Conservation (phyloP, 495 filamentous ascomycete genomes). For the Trichoderma erinaceum region DNA sequence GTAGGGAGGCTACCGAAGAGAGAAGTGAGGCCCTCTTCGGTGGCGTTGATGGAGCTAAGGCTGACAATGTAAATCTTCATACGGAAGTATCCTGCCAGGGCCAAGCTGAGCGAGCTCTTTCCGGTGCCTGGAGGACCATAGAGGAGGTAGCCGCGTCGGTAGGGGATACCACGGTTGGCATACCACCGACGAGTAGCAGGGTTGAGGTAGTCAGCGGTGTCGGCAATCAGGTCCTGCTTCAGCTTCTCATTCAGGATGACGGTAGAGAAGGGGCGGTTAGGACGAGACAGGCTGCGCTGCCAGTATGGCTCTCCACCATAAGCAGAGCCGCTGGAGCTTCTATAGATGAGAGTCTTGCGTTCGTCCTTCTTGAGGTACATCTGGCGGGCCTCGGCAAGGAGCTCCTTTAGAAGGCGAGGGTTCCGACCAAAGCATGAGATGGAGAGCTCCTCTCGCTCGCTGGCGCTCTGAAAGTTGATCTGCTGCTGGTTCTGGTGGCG, state of each 20-base stretch:
- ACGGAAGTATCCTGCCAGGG: conserved; percentile 64
- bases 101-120: conserved; percentile 56
- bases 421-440: conserved; percentile 62
- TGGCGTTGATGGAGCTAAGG: conserved; percentile 56
- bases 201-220: conserved; percentile 85
- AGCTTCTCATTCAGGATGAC: conserved; percentile 74
- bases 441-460: conserved; percentile 53
- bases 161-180: conserved; percentile 63
- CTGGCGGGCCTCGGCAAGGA: conserved; percentile 58
- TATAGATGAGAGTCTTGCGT: conserved; percentile 60
- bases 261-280: conserved; percentile 73
- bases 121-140: conserved; percentile 84
- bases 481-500: conserved; percentile 35
- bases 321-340: conserved; percentile 37
- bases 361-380: conserved; percentile 53
- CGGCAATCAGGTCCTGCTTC: conserved; percentile 68
- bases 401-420: conserved; percentile 56
- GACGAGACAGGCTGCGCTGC: conserved; percentile 52
- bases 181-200: conserved; percentile 76
- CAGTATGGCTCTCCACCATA: conserved; percentile 32
- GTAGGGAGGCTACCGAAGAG: conserved; percentile 65
- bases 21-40: conserved; percentile 62
- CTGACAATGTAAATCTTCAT: conserved; percentile 65
- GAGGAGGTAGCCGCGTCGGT: conserved; percentile 76
- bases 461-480: conserved; percentile 24